Evolutionary conservation across 371 early-diverging fungal genomes (phyloP).

Genomic region (Neoconidiobolus thromboides): DNA sequence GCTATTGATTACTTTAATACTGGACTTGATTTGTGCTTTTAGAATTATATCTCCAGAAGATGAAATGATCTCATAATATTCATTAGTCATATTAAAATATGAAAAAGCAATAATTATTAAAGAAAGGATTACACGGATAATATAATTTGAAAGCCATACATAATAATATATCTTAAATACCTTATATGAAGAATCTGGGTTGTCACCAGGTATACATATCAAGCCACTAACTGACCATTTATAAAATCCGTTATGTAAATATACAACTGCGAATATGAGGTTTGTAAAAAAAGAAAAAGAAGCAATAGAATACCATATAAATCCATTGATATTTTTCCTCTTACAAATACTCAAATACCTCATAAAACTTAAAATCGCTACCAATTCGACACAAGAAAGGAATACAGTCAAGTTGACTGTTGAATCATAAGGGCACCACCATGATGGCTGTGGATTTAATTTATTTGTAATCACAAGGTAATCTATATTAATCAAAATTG

Average conservation of each 20-base stretch:
- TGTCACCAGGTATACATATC: neutral
- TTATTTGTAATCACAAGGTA: too few species aligned
- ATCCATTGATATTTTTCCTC: neutral
- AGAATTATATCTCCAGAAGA: neutral
- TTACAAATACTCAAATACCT: neutral
- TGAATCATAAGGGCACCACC: constrained; percentile 3
- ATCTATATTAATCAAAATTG: too few species aligned
- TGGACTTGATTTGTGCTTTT: neutral
- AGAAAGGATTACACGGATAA: neutral
- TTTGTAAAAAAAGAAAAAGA: too few species aligned
- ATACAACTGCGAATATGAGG: neutral
- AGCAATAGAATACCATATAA: neutral
- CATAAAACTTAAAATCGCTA: constrained; percentile 1
- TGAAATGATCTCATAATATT: neutral
- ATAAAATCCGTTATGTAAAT: neutral
- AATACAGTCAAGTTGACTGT: neutral
- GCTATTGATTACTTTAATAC: neutral
- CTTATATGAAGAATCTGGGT: neutral
- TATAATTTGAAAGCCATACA: neutral
- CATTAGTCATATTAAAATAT: neutral
- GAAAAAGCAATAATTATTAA: neutral
- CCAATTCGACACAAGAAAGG: neutral
- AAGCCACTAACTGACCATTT: constrained; percentile 1
- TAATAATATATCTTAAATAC: neutral
- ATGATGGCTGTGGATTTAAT: neutral